phyloP scores from a whole-genome alignment of 2,329 filamentous ascomycete species.

The Diaporthe sp. region DNA sequence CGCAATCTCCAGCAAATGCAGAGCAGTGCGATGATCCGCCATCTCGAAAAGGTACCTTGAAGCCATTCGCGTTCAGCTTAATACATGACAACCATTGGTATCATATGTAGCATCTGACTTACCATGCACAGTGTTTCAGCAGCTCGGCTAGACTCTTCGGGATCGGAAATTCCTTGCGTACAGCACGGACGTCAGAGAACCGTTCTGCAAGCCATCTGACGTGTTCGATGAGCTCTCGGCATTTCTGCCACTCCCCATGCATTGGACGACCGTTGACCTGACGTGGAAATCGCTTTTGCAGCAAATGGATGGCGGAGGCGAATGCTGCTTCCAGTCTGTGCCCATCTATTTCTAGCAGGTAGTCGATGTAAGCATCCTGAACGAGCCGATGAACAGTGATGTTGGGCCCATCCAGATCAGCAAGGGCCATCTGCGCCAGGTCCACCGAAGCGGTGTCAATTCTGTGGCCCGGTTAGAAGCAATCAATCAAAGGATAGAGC shows the following conservation, averaged over 20 bases:
- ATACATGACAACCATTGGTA: fast-evolving
- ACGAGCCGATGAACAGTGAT: neutral
- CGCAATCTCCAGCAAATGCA: neutral
- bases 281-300: neutral
- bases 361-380: neutral
- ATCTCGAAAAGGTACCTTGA: neutral
- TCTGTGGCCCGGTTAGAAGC: neutral
- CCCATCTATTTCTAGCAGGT: neutral
- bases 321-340: neutral
- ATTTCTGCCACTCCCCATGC: neutral
- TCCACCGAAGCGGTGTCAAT: neutral
- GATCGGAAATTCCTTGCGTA: neutral
- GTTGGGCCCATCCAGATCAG: neutral
- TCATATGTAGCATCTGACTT: neutral
- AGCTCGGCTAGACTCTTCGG: neutral
- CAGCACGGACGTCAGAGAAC: neutral
- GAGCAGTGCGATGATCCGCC: neutral
- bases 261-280: neutral
- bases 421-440: neutral
- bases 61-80: neutral
- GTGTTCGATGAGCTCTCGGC: neutral
- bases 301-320: neutral
- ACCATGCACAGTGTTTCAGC: neutral
- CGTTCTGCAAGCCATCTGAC: neutral
- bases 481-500: neutral